Evolutionary conservation across 352 stramenopile genomes (phyloP), one percentile per base, ranked within the genome.

Genomic region (Blastocystis sp.): DNA sequence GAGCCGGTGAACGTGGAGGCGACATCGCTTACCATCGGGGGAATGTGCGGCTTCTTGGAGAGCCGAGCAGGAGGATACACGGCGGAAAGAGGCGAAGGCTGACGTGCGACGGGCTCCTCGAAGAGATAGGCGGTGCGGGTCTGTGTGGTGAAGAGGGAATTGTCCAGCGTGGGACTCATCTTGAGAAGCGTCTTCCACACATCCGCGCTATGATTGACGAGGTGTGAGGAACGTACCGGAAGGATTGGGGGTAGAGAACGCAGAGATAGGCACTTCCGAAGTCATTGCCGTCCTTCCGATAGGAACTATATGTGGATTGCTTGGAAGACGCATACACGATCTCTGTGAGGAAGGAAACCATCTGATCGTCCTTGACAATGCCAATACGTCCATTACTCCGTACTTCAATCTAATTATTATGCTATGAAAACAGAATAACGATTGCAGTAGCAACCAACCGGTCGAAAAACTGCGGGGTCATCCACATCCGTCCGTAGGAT

Each of bases 121-220:
- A 34, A 34, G 28, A 34, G 28, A 34, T 34, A 34, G 28, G 28
- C 28, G 28, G 28, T 0, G 28, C 28, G 28, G 28, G 28, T 34
- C 48, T 56, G 48, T 17, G 5, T 56, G 48, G 5, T 14, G 14
- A 56, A 56, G 48, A 56, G 48, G 48, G 48, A 7, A 56, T 56
- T 14, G 48, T 56, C 48, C 5, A 56, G 14, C 0, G 48, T 17
- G 41, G 52, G 2, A 14, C 69, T 34, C 7, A 84, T 34, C 23
- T 53, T 7, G 43, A 84, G 74, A 9, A 84, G 74, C 1, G 60
- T 43, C 45, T 84, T 84, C 74, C 74, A 84, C 19, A 84, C 74
- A 2, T 84, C 74, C 1, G 48, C 9, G 0, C 74, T 84, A 69
- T 21, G 17, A 19, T 56, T 84, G 21, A 69, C 23, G 43, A 14